Evolutionary conservation across 2,329 filamentous ascomycete species (phyloP).

Genomic region (Berkeleyomyces rouxiae): DNA sequence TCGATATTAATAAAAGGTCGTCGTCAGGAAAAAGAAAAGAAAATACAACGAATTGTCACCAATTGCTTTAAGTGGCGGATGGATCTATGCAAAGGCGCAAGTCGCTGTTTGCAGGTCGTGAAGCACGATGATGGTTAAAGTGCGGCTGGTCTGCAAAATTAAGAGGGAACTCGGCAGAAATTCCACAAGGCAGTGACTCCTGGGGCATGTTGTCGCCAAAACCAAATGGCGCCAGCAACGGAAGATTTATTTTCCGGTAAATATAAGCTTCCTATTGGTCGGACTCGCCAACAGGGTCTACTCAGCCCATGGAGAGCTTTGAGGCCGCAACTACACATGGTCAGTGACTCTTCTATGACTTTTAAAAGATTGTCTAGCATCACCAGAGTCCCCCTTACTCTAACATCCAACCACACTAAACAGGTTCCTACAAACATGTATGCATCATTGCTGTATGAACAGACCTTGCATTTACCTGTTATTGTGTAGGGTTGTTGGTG

Average conservation of each 20-base stretch:
- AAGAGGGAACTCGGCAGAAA: background rate
- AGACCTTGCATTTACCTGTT: background rate
- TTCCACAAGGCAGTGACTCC: constrained; percentile 11
- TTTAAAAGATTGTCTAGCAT: too few species aligned
- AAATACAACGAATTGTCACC: background rate
- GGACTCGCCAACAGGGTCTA: background rate
- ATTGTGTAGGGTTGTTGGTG: background rate
- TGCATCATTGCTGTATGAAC: background rate
- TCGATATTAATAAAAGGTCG: background rate
- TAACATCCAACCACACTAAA: background rate
- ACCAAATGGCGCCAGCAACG: constrained; percentile 20
- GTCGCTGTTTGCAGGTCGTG: background rate
- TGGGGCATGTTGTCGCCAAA: constrained; percentile 23
- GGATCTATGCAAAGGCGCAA: background rate
- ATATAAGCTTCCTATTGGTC: constrained; percentile 6
- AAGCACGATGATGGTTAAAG: background rate
- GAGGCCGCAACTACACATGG: background rate
- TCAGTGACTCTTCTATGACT: too few species aligned
- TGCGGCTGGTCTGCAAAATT: background rate
- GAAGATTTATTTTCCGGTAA: constrained; percentile 18
- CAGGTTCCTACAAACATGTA: background rate
- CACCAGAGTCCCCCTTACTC: too few species aligned
- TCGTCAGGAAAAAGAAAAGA: background rate
- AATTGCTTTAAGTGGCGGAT: background rate
- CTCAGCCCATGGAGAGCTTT: background rate